Evolutionary conservation across 768 basidiomycete species (phyloP), one percentile per base, ranked within the genome.

Genomic region (Dentipellis fragilis): DNA sequence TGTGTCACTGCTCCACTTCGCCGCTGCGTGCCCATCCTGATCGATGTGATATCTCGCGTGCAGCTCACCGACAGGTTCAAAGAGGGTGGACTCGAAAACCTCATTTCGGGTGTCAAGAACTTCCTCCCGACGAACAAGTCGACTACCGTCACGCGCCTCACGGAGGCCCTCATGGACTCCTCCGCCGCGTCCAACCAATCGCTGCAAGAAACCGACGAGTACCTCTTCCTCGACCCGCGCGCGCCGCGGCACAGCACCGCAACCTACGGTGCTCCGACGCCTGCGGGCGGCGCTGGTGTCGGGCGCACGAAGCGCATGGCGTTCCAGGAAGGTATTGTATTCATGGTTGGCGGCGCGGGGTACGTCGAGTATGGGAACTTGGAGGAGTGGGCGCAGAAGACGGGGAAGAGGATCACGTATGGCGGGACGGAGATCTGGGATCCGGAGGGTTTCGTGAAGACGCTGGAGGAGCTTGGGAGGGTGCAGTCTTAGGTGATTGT

Each of bases 311-410:
- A 68, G 59, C 75, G 77, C 46, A 89, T 85, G 89, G 84, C 87
- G 14, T 97, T 94, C 67, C 72, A 77, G 3, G 95, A 98, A 58
- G 85, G 89, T 12, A 81, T 90, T 64, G 87, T 99, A 3, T 99
- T 99, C 62, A 75, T 97, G 34, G 94, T 99, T 2, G 96, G 96
- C 8, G 96, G 96, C 1, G 96, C 93, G 4, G 89, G 93, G 14
- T 95, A 97, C 65, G 93, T 98, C 52, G 96, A 99, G 71, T 97
- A 94, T 62, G 93, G 93, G 4, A 98, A 98, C 68, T 70, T 99
- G 57, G 84, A 88, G 68, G 95, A 98, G 69, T 96, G 94, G 93
- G 89, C 90, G 3, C 72, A 69, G 52, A 84, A 82, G 71, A 81
- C 83, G 5, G 90, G 89, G 12, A 91, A 92, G 70, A 76, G 81